Percentiles rank a stretch among this genome's conserved stretches.
Evolutionary conservation across 108 stramenopile genomes (phyloP).

Genomic region (Discostella stelligeroides): DNA sequence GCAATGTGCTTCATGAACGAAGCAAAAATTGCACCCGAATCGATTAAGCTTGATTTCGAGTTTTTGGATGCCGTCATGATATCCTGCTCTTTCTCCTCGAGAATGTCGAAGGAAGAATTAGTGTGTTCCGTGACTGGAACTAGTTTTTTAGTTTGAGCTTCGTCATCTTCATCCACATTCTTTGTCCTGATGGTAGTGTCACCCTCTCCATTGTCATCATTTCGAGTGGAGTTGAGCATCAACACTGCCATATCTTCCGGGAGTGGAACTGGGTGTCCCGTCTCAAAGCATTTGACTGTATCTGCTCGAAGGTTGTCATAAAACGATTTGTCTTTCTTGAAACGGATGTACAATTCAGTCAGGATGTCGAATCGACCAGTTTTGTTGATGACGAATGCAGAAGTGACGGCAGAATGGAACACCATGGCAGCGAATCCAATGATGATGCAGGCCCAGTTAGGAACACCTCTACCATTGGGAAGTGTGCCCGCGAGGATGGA

Average conservation of each 20-base stretch:
- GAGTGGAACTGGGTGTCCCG: slow-evolving; percentile 22
- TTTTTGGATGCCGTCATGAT: no score
- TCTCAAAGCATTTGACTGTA: slow-evolving; percentile 19
- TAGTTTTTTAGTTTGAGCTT: no score
- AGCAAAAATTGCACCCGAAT: no score
- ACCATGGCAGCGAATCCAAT: slow-evolving; percentile 36
- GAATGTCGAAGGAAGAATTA: no score
- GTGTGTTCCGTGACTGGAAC: no score
- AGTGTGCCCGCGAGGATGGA: slow-evolving; percentile 49
- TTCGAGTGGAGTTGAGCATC: no score
- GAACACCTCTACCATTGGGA: slow-evolving; percentile 32
- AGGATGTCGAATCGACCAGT: slow-evolving; percentile 45
- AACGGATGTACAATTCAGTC: slow-evolving; percentile 35
- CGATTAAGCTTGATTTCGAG: no score
- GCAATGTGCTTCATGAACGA: no score
- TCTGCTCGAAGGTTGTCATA: slow-evolving; percentile 18
- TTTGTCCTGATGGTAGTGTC: no score
- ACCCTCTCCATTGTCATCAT: no score
- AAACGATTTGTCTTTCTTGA: slow-evolving; percentile 12
- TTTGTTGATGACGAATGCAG: slow-evolving; percentile 35
- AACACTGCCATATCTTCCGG: neutral
- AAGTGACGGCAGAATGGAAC: slow-evolving; percentile 23
- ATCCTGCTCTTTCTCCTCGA: no score
- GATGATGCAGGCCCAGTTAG: slow-evolving; percentile 29
- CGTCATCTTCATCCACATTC: no score